Evolutionary conservation across 345 rosid genomes (phyloP).

Genomic region (Turnera subulata): DNA sequence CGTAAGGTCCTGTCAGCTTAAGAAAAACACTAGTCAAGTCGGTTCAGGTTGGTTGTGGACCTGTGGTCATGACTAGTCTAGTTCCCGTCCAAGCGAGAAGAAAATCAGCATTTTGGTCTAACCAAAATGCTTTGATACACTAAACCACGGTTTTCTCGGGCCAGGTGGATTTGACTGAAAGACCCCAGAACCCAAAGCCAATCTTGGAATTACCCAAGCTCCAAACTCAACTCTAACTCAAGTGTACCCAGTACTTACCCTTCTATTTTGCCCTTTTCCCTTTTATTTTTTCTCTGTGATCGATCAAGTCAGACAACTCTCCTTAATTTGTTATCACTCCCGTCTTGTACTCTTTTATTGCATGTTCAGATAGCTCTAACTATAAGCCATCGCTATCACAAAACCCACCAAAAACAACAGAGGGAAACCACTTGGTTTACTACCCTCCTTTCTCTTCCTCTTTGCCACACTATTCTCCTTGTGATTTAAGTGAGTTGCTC

Average conservation of each 20-base stretch:
- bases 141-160: constrained; percentile 87
- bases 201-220: constrained; percentile 19
- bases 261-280: too few species aligned
- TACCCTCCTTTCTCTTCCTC: background rate
- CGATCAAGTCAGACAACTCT: too few species aligned
- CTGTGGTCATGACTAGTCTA: background rate
- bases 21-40: too few species aligned
- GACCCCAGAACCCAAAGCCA: constrained; percentile 35
- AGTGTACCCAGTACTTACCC: too few species aligned
- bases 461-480: background rate
- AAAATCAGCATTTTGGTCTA: background rate
- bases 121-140: constrained; percentile 46
- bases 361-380: too few species aligned
- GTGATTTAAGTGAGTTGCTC: background rate
- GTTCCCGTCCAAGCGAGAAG: background rate
- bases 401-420: too few species aligned
- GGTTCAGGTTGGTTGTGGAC: background rate
- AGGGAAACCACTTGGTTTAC: background rate
- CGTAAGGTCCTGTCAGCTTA: background rate
- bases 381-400: background rate
- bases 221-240: background rate
- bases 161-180: constrained; percentile 62
- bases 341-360: too few species aligned
- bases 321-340: too few species aligned
- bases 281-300: too few species aligned